Evolutionary conservation across 768 basidiomycete genomes (phyloP).

Genomic region (Saitozyma podzolica): DNA sequence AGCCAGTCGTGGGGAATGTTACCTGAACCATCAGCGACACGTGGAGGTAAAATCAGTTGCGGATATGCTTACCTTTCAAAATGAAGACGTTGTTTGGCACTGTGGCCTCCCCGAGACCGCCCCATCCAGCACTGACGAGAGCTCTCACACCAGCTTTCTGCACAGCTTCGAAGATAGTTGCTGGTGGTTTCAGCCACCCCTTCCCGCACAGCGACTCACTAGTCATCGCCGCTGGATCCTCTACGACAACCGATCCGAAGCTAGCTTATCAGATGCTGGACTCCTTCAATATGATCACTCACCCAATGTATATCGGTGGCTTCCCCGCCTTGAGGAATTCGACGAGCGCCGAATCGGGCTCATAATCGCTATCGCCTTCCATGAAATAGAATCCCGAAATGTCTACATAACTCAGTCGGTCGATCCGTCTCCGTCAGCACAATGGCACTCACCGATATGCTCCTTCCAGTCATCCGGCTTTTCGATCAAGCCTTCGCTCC

Average conservation of each 20-base stretch:
- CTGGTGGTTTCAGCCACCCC: conserved; percentile 37
- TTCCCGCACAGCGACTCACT: conserved; percentile 47
- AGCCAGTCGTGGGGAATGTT: conserved; percentile 72
- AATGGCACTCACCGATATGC: conserved; percentile 58
- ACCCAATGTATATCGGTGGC: conserved; percentile 66
- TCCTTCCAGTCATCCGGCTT: conserved; percentile 68
- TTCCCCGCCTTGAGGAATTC: conserved; percentile 60
- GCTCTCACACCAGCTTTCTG: conserved; percentile 62
- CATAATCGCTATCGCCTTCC: conserved; percentile 59
- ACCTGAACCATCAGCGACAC: conserved; percentile 23
- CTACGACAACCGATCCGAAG: conserved; percentile 67
- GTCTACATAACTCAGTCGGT: conserved; percentile 51
- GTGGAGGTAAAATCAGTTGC: not conserved
- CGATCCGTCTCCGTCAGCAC: not conserved
- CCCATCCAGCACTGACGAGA: conserved; percentile 68
- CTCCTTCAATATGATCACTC: conserved; percentile 45
- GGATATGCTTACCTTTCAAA: conserved; percentile 54
- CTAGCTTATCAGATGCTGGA: conserved; percentile 12
- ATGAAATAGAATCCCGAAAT: conserved; percentile 69
- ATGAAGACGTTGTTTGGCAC: conserved; percentile 64
- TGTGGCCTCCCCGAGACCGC: conserved; percentile 60
- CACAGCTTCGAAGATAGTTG: conserved; percentile 64
- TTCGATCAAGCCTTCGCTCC: conserved; percentile 63
- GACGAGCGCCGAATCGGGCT: conserved; percentile 58
- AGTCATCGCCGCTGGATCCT: conserved; percentile 62